Evolutionary conservation across 139 green algal genomes (phyloP), one percentile per base, ranked within the genome.

Genomic region (Coelastrella sp.): DNA sequence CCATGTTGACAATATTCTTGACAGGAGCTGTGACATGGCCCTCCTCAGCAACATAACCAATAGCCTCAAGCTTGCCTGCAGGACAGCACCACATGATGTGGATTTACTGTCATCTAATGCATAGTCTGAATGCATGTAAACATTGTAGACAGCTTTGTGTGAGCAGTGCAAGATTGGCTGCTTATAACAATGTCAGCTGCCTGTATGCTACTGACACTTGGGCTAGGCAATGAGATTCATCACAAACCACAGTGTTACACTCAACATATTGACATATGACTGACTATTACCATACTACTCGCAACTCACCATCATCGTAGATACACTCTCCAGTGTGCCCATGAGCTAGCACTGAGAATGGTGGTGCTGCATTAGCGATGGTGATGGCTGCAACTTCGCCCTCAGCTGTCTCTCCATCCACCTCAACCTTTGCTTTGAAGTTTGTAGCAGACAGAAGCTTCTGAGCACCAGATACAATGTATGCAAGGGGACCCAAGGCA

Each of bases 241-340:
- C 32, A 47, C 32, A 47, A 47, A 47, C 32, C 32, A 47, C 32
- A 47, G 32, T 47, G 32, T 47, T 47, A 47, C 32, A 47, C 32
- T 1, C 32, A 47, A 47, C 32, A 47, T 47, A 47, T 47, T 47
- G 1, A 47, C 32, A 47, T 47, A 47, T 47, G 32, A 47, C 32
- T 47, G 32, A 47, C 32, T 47, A 47, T 0, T 71, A 13, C 2
- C 61, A 71, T 71, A 19, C 10, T 13, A 71, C 1, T 14, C 5
- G 16, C 68, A 32, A 23, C 68, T 76, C 7, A 76, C 68, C 68
- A 76, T 85, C 86, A 79, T 86, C 79, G 32, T 85, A 86, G 6
- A 91, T 87, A 78, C 87, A 91, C 32, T 87, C 87, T 17, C 87
- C 87, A 6, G 19, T 86, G 65, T 91, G 87, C 13, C 77, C 77